Percentiles rank a stretch among this genome's conserved stretches.
These are phyloP conservation scores for Trichoderma aggressivum DNA, from an alignment of 2,329 filamentous ascomycete genomes.

Conservation along the genomic window DNA sequence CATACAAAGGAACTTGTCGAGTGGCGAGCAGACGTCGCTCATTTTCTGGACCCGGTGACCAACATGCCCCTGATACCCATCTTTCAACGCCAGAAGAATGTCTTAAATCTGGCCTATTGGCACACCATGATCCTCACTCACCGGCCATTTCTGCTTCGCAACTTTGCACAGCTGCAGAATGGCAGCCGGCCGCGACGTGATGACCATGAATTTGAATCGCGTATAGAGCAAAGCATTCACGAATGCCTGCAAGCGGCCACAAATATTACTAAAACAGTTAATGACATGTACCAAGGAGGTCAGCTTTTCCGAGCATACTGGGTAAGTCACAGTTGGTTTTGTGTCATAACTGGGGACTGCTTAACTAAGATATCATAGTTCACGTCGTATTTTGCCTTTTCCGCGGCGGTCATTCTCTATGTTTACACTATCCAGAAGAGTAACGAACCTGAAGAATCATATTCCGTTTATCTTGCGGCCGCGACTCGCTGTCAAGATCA, in stretches of 20 bases:
- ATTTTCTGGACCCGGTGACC: conserved; percentile 2
- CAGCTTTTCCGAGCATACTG: conserved; percentile 14
- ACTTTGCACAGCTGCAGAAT: conserved; percentile 12
- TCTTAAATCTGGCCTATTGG: conserved; percentile 9
- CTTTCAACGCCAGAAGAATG: conserved; percentile 12
- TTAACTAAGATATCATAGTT: neutral
- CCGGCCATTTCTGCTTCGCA: conserved; percentile 2
- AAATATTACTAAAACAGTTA: conserved; percentile 9
- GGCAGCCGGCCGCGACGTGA: conserved; percentile 3
- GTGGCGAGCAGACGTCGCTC: conserved; percentile 6
- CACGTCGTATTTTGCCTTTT: conserved; percentile 11
- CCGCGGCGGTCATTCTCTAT: neutral
- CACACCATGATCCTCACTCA: conserved; percentile 14
- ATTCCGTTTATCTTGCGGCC: neutral
- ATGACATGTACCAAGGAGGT: conserved; percentile 8
- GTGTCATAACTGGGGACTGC: neutral
- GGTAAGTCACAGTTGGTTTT: neutral
- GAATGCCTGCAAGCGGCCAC: conserved; percentile 2
- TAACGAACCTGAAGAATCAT: neutral
- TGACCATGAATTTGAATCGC: neutral
- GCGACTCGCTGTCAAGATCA: conserved; percentile 11
- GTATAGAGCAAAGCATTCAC: conserved; percentile 1
- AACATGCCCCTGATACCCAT: conserved; percentile 12
- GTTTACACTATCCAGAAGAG: conserved; percentile 14
- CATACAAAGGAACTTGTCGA: conserved; percentile 7